These are phyloP conservation scores for Salix koriyanagi DNA, from an alignment of 345 rosid species.

Conservation along the genomic window DNA sequence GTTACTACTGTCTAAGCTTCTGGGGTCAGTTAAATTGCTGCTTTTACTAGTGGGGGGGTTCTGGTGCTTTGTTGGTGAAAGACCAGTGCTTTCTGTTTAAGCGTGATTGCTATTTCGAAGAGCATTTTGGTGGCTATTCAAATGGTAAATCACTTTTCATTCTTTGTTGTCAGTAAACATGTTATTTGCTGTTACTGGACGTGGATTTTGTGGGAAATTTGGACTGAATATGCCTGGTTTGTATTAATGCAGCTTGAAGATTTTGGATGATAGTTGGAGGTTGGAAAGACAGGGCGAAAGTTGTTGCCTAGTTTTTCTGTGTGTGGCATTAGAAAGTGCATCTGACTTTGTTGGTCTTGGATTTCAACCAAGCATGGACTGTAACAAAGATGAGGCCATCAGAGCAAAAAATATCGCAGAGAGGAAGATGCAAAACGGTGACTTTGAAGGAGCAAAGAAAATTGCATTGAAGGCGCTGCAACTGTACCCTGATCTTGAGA, in stretches of 20 bases:
- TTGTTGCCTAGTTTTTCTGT: not conserved
- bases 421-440: conserved; percentile 48
- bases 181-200: not conserved
- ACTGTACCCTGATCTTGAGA: conserved; percentile 61
- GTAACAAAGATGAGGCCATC: conserved; percentile 84
- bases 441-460: conserved; percentile 54
- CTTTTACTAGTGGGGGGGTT: not conserved
- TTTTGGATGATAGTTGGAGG: conserved; percentile 13
- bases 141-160: conserved; percentile 10
- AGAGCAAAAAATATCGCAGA: conserved; percentile 68
- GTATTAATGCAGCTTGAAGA: conserved; percentile 15
- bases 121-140: not conserved
- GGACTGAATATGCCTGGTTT: not conserved
- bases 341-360: not conserved
- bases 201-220: not conserved
- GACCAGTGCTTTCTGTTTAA: not conserved
- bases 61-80: not conserved
- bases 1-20: conserved; percentile 3
- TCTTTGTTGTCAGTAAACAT: not conserved
- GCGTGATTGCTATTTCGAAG: not conserved
- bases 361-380: conserved; percentile 48
- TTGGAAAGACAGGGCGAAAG: not conserved
- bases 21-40: not conserved
- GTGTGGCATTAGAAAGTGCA: not conserved
- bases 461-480: conserved; percentile 57